Conservation (phyloP, 2,329 filamentous ascomycete species). For the Xylaria sp. region DNA sequence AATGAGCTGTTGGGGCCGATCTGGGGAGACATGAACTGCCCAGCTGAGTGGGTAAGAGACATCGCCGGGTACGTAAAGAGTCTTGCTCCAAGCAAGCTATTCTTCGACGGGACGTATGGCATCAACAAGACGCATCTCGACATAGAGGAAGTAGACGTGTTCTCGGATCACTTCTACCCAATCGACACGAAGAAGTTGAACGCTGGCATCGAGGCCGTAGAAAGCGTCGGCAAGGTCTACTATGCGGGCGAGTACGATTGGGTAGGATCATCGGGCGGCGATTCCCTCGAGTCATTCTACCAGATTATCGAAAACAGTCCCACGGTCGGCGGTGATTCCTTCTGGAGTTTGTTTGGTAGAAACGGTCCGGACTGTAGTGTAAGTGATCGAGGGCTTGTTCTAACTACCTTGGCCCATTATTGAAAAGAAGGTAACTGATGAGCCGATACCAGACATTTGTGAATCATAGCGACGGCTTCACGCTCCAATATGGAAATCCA, state of each 20-base stretch:
- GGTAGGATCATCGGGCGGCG: constrained; percentile 49
- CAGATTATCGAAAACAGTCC: constrained; percentile 52
- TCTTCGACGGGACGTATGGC: constrained; percentile 61
- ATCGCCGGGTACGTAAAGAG: constrained; percentile 55
- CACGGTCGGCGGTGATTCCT: constrained; percentile 54
- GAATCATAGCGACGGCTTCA: constrained; percentile 57
- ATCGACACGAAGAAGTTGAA: constrained; percentile 53
- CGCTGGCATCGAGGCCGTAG: constrained; percentile 52
- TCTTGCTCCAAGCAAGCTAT: constrained; percentile 56
- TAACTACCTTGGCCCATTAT: neutral
- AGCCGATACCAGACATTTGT: constrained; percentile 51
- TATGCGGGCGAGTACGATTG: constrained; percentile 60
- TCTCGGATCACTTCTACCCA: constrained; percentile 60
- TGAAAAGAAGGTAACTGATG: neutral
- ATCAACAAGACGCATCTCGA: constrained; percentile 56
- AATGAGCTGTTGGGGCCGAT: constrained; percentile 58
- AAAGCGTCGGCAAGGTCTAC: constrained; percentile 52
- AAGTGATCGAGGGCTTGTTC: constrained; percentile 29
- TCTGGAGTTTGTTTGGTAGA: constrained; percentile 59
- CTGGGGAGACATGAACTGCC: constrained; percentile 57
- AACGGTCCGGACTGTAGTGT: constrained; percentile 57
- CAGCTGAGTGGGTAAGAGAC: constrained; percentile 54
- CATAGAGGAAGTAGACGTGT: constrained; percentile 57
- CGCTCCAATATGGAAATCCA: constrained; percentile 58
- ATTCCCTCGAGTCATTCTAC: constrained; percentile 54